A percentile compares a stretch with the other conserved stretches of the same genome.
Evolutionary conservation across 2,329 filamentous ascomycete species (phyloP).

Genomic region (Alternaria gaisen): DNA sequence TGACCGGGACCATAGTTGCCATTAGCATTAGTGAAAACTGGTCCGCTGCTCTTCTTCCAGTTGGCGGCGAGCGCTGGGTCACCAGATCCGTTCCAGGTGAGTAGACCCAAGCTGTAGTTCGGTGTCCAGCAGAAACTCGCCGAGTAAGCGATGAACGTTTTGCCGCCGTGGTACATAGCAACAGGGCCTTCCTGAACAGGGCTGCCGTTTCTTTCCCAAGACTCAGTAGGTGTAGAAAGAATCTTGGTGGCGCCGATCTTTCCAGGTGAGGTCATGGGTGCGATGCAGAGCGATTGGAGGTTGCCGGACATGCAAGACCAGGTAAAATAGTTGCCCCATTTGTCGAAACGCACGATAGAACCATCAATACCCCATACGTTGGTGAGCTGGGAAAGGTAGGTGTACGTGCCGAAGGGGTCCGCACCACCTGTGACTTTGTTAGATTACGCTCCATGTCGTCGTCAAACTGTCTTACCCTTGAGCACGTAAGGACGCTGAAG

Average conservation of each 20-base stretch:
- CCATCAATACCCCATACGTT: conserved; percentile 60
- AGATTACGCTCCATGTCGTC: too few relatives aligned
- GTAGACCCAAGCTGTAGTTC: conserved; percentile 62
- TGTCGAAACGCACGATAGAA: conserved; percentile 60
- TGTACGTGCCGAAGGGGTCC: conserved; percentile 62
- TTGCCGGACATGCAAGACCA: conserved; percentile 62
- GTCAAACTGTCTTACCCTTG: conserved; percentile 50
- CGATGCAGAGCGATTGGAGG: conserved; percentile 56
- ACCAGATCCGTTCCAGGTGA: conserved; percentile 62
- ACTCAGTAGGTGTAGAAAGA: conserved; percentile 61
- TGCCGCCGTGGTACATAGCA: conserved; percentile 63
- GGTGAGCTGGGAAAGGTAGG: conserved; percentile 59
- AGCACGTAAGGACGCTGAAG: conserved; percentile 63
- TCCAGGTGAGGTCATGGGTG: conserved; percentile 52
- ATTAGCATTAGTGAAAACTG: conserved; percentile 62
- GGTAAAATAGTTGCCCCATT: conserved; percentile 61
- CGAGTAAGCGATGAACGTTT: conserved; percentile 63
- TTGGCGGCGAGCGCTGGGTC: conserved; percentile 56
- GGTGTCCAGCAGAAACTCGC: conserved; percentile 62
- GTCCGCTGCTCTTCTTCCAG: conserved; percentile 63
- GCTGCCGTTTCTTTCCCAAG: conserved; percentile 61
- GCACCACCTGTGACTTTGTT: conserved; percentile 55
- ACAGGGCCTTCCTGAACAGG: conserved; percentile 66
- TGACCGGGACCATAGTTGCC: conserved; percentile 67
- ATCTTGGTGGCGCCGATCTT: conserved; percentile 58